These are phyloP conservation scores for Fragaria iinumae DNA, from an alignment of 306 rosid species.

Conservation along the genomic window DNA sequence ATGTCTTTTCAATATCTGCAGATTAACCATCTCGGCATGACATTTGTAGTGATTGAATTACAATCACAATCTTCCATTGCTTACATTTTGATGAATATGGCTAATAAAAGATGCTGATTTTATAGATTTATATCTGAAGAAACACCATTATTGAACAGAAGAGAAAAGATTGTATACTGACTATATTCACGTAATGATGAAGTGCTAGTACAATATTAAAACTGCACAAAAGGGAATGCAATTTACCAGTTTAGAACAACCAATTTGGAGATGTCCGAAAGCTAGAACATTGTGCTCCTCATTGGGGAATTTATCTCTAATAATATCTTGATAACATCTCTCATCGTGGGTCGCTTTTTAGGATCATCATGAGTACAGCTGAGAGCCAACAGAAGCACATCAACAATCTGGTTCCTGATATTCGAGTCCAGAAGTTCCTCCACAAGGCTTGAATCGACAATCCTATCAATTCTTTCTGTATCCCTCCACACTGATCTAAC, in stretches of 20 bases:
- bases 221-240: not conserved
- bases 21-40: not conserved
- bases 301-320: conserved; percentile 29
- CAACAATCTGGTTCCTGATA: conserved; percentile 39
- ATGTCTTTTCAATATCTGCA: too few species aligned
- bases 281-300: not conserved
- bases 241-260: not conserved
- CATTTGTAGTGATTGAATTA: not conserved
- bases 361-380: conserved; percentile 62
- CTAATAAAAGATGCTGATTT: not conserved
- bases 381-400: conserved; percentile 52
- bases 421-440: conserved; percentile 42
- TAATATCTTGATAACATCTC: conserved; percentile 47
- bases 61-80: not conserved
- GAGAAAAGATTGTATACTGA: not conserved
- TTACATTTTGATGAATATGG: not conserved
- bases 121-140: not conserved
- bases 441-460: conserved; percentile 55
- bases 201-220: not conserved
- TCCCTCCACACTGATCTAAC: conserved; percentile 49
- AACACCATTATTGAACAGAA: not conserved
- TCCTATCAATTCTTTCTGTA: conserved; percentile 36
- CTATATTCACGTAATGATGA: not conserved
- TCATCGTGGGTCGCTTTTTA: conserved; percentile 58
- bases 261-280: not conserved